Evolutionary conservation across 257 asterid genomes (phyloP).

Genomic region (Petunia axillaris): DNA sequence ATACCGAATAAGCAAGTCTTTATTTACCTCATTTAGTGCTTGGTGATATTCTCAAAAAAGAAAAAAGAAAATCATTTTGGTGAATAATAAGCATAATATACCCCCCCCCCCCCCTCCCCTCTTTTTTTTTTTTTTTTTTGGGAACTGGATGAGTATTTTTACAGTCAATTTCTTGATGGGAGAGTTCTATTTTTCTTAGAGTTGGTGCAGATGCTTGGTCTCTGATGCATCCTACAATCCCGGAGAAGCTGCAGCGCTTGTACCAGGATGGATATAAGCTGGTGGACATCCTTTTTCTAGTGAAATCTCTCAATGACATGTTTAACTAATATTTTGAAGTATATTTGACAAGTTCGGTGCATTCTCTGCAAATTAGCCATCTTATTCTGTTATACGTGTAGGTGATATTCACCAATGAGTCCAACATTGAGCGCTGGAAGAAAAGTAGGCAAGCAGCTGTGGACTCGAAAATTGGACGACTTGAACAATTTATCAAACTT

Average conservation of each 20-base stretch:
- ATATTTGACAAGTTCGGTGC: background rate
- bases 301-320: slow-evolving; percentile 12
- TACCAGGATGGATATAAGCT: slow-evolving; percentile 84
- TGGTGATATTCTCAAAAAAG: background rate
- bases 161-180: background rate
- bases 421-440: slow-evolving; percentile 97
- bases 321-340: background rate
- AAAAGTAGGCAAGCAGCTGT: slow-evolving; percentile 91
- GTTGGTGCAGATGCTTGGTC: slow-evolving; percentile 98
- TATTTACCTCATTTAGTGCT: background rate
- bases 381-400: slow-evolving; percentile 25
- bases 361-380: background rate
- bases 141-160: background rate
- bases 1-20: background rate
- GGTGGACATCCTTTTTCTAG: slow-evolving; percentile 56
- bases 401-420: slow-evolving; percentile 95
- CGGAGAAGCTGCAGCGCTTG: slow-evolving; percentile 82
- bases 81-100: background rate
- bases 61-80: background rate
- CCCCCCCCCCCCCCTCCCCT: background rate
- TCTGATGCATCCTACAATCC: slow-evolving; percentile 89
- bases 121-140: background rate
- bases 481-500: slow-evolving; percentile 73
- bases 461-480: slow-evolving; percentile 94
- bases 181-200: slow-evolving; percentile 44